Evolutionary conservation across 495 filamentous ascomycete species (phyloP).

Genomic region (Podospora tetraspora): DNA sequence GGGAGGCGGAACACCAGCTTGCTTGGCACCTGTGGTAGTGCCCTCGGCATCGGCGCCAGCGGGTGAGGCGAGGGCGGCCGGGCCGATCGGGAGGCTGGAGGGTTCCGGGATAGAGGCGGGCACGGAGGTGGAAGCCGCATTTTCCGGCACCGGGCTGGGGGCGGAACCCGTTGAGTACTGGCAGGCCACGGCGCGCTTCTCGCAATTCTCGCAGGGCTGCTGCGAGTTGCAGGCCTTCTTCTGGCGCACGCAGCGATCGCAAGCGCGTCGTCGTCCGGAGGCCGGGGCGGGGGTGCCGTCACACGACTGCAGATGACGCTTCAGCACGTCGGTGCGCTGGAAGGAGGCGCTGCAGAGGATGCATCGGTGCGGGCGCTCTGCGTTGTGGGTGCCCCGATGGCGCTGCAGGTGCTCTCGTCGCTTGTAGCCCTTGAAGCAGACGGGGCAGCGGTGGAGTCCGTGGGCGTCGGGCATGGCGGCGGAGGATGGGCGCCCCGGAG

Average conservation of each 20-base stretch:
- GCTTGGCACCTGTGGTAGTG: neutral
- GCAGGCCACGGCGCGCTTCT: conserved; percentile 21
- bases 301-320: conserved; percentile 31
- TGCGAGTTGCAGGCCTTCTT: conserved; percentile 32
- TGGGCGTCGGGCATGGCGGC: conserved; percentile 21
- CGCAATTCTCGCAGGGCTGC: conserved; percentile 30
- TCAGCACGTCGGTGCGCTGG: conserved; percentile 31
- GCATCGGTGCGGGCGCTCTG: conserved; percentile 28
- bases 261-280: conserved; percentile 24
- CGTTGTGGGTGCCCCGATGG: conserved; percentile 26
- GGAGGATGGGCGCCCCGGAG: neutral
- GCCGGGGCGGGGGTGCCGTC: conserved; percentile 18
- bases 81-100: neutral
- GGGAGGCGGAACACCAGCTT: neutral
- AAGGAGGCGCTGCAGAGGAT: conserved; percentile 27
- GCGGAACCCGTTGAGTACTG: conserved; percentile 17
- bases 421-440: conserved; percentile 34
- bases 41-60: neutral
- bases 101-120: neutral
- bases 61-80: neutral
- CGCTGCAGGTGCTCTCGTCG: conserved; percentile 30
- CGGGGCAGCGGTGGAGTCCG: conserved; percentile 27
- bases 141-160: neutral
- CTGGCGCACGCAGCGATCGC: conserved; percentile 30
- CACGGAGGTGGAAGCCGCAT: neutral